Evolutionary conservation across 441 rosid species (phyloP), one percentile per base, ranked within the genome.

Genomic region (Populus hybrid): DNA sequence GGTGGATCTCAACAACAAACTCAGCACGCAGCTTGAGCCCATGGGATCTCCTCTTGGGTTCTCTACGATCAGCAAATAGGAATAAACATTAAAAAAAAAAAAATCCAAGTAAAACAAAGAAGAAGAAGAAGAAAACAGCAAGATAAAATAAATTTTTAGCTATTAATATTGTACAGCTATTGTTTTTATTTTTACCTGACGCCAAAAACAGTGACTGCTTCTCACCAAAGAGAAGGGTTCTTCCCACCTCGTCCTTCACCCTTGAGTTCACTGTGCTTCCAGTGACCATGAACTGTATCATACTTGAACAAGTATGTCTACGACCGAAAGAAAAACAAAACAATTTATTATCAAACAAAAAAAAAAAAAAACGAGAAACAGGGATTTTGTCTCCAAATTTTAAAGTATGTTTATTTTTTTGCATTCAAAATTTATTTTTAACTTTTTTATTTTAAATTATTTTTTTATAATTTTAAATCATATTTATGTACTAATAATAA

Each of bases 21-120:
- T 90, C 96, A 7, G 94, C 98, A 28, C 93, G n/a, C 94, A 4
- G 91, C 70, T 78, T 79, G 77, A 34, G 77, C 94, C 96, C 96
- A 93, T 53, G 94, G 92, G 30, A 90, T 91, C 84, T 91, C 97
- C 86, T 91, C 91, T 2, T n/a, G 93, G 94, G 83, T 91, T 91
- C n/a, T 82, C 94, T 91, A 38, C 18, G 23, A 26, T 38, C 1
- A 21, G 19, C n/a, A 53, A 67, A 59, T 1, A 18, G 53, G 53
- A 77, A 34, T 70, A 5, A 64, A 9, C 61, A 34, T 1, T n/a
- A 9, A 26, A 26, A 26, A 26, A 26, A 26, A 26, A 26, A 26
- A 26, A 26, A 26, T 53, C 35, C 34, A 19, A n/a, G 34, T 35
- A 40, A 28, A 34, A 46, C n/a, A n/a, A n/a, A n/a, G n/a, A 16